Evolutionary conservation across 352 stramenopile genomes (phyloP).

Genomic region (Pythium sukuiense): DNA sequence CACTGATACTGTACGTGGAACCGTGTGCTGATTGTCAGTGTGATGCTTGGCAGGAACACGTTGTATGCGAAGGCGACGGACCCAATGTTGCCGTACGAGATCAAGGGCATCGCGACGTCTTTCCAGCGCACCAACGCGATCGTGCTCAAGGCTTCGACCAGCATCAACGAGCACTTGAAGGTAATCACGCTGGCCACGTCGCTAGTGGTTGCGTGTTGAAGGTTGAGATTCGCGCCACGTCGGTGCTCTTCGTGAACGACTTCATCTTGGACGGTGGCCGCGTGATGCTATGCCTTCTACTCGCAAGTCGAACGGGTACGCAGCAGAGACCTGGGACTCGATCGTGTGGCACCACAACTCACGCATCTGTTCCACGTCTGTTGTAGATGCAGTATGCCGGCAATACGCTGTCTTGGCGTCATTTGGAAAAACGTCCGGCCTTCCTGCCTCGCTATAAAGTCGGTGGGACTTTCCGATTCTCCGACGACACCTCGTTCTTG

Average conservation of each 20-base stretch:
- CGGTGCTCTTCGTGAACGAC: constrained; percentile 73
- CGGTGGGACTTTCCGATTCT: too few relatives aligned
- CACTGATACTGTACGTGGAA: background rate
- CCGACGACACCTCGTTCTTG: too few relatives aligned
- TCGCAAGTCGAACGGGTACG: too few relatives aligned
- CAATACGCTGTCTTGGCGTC: too few relatives aligned
- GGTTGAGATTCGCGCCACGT: constrained; percentile 69
- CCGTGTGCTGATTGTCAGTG: background rate
- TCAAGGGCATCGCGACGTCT: constrained; percentile 51
- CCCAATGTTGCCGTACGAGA: constrained; percentile 44
- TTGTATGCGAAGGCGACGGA: constrained; percentile 51
- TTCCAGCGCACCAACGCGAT: constrained; percentile 58
- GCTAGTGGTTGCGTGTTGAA: constrained; percentile 74
- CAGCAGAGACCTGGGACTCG: too few relatives aligned
- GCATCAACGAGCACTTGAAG: constrained; percentile 68
- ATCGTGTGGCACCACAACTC: too few relatives aligned
- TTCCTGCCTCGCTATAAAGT: too few relatives aligned
- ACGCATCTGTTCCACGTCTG: too few relatives aligned
- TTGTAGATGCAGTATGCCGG: too few relatives aligned
- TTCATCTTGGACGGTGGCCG: constrained; percentile 77
- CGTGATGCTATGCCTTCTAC: constrained; percentile 39
- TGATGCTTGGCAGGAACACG: constrained; percentile 33
- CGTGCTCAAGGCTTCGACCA: constrained; percentile 50
- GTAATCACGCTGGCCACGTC: constrained; percentile 79
- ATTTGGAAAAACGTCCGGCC: too few relatives aligned